Conservation (phyloP, 768 basidiomycete genomes). For the Xerocomus potaroensis region DNA sequence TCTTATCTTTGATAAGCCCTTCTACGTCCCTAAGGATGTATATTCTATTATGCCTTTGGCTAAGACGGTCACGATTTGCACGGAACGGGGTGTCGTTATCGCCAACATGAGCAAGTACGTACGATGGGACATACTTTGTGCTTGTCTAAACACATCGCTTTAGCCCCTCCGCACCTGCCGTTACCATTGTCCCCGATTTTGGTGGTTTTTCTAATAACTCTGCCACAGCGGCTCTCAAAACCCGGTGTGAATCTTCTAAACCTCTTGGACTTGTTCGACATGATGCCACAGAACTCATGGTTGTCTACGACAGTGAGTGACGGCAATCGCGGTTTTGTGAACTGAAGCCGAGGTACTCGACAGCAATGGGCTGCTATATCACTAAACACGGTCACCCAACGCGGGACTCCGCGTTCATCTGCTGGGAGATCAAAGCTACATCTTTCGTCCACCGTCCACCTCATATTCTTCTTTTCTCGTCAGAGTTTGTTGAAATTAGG, state of each 20-base stretch:
- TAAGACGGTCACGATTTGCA: constrained; percentile 63
- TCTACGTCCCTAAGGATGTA: constrained; percentile 70
- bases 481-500: constrained; percentile 74
- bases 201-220: constrained; percentile 35
- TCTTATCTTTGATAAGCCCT: constrained; percentile 38
- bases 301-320: constrained; percentile 69
- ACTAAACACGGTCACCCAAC: constrained; percentile 63
- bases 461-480: constrained; percentile 69
- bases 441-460: constrained; percentile 58
- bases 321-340: background rate
- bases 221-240: constrained; percentile 51
- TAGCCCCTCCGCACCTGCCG: constrained; percentile 40
- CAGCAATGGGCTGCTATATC: constrained; percentile 76
- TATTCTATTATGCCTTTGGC: constrained; percentile 54
- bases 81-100: constrained; percentile 60
- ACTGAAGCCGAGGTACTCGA: constrained; percentile 1
- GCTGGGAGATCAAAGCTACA: constrained; percentile 71
- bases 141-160: background rate
- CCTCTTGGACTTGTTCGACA: constrained; percentile 65
- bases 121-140: background rate
- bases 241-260: constrained; percentile 50
- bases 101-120: constrained; percentile 66
- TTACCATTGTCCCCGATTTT: constrained; percentile 60
- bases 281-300: constrained; percentile 53
- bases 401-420: constrained; percentile 59